Conservation (phyloP, 2,329 filamentous ascomycete genomes). For the Xylariaceae sp. region DNA sequence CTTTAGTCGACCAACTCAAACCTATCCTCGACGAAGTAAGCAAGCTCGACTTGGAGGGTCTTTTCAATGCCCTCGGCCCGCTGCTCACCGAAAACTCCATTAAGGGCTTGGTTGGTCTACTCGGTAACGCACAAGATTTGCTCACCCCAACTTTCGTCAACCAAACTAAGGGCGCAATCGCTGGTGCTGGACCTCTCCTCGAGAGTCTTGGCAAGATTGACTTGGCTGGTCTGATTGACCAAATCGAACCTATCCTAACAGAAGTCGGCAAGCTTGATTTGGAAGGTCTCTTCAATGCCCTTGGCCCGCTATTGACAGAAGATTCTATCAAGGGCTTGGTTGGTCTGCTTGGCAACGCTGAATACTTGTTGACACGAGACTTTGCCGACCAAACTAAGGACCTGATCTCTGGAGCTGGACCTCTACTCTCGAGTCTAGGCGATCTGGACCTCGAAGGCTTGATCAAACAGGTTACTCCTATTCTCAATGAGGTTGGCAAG, state of each 20-base stretch:
- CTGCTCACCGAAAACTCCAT: slow-evolving; percentile 42
- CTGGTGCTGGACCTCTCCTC: slow-evolving; percentile 41
- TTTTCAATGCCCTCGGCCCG: slow-evolving; percentile 45
- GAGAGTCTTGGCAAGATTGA: slow-evolving; percentile 44
- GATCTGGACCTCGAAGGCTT: slow-evolving; percentile 43
- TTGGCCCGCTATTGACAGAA: slow-evolving; percentile 45
- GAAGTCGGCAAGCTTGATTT: slow-evolving; percentile 45
- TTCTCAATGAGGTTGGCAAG: slow-evolving; percentile 40
- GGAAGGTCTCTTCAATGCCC: slow-evolving; percentile 42
- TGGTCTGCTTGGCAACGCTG: slow-evolving; percentile 41
- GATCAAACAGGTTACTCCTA: slow-evolving; percentile 39
- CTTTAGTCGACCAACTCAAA: slow-evolving; percentile 39
- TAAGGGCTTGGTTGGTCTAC: slow-evolving; percentile 42
- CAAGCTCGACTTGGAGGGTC: slow-evolving; percentile 43
- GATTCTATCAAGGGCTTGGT: slow-evolving; percentile 42
- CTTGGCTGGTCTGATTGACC: slow-evolving; percentile 36
- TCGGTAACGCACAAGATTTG: slow-evolving; percentile 47
- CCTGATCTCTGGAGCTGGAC: slow-evolving; percentile 36
- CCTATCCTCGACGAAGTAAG: slow-evolving; percentile 40
- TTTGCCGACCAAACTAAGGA: slow-evolving; percentile 38
- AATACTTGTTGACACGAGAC: slow-evolving; percentile 36
- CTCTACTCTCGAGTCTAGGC: slow-evolving; percentile 35
- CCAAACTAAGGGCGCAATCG: slow-evolving; percentile 34
- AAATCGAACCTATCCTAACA: slow-evolving; percentile 39
- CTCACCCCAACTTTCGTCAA: slow-evolving; percentile 43